Conservation (phyloP, 2,329 filamentous ascomycete species). For the Boeremia lycopersici region DNA sequence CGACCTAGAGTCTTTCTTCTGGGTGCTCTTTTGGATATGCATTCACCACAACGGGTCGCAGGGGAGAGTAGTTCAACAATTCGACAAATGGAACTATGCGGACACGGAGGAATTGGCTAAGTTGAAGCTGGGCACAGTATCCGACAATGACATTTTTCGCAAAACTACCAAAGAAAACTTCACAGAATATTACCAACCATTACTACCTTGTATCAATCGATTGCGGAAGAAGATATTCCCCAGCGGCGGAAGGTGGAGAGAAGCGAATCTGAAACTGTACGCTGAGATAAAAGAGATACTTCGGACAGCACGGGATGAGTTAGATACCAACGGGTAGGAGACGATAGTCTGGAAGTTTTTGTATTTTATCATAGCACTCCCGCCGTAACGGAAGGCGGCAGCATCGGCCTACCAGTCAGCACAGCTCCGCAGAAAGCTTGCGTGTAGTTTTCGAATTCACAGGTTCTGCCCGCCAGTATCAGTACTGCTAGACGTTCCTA, state of each 20-base stretch:
- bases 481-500: no score
- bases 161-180: conserved; percentile 17
- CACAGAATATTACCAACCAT: conserved; percentile 47
- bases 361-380: no score
- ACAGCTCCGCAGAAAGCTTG: no score
- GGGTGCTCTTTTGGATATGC: neutral
- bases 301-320: no score
- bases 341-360: no score
- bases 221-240: conserved; percentile 48
- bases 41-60: no score
- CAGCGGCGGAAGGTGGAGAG: conserved; percentile 18
- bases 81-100: neutral
- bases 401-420: no score
- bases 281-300: no score
- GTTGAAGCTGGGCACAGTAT: neutral
- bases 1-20: neutral
- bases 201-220: conserved; percentile 49
- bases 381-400: no score
- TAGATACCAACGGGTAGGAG: no score
- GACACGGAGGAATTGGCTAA: neutral
- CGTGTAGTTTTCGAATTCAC: no score
- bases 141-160: neutral
- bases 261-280: neutral
- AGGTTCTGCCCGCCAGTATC: no score
- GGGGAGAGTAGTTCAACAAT: conserved; percentile 36